These are phyloP conservation scores for Diplodia sapinea DNA, from an alignment of 2,329 filamentous ascomycete species.

Conservation along the genomic window DNA sequence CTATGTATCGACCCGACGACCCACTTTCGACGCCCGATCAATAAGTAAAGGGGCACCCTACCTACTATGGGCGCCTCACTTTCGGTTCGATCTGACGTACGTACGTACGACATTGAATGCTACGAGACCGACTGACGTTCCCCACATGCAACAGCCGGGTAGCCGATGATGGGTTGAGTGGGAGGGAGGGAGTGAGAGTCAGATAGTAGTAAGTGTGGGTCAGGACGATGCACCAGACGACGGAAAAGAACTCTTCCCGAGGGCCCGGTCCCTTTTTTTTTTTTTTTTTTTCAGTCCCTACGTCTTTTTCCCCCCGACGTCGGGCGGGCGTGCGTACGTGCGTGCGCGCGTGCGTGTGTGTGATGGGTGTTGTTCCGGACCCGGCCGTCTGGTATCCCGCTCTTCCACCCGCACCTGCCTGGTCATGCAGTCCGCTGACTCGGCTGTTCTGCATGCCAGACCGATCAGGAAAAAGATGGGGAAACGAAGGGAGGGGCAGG, in stretches of 20 bases:
- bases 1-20: not conserved
- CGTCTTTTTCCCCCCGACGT: not conserved
- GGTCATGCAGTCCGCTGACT: not conserved
- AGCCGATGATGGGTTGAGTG: not conserved
- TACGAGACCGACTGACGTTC: too few relatives aligned
- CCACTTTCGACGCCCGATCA: not conserved
- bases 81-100: too few relatives aligned
- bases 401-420: not conserved
- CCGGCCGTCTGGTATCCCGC: constrained; percentile 1
- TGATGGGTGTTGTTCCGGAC: not conserved
- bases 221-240: not conserved
- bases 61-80: not conserved
- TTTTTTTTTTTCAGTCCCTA: too few relatives aligned
- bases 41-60: not conserved
- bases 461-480: not conserved
- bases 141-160: not conserved
- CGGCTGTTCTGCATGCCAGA: not conserved
- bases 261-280: not conserved
- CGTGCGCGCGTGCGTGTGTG: too few relatives aligned
- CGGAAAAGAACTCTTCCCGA: not conserved
- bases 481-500: not conserved
- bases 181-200: not conserved
- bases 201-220: not conserved
- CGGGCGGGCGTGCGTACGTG: too few relatives aligned
- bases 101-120: too few relatives aligned